A percentile compares a stretch with the other conserved stretches of the same genome.
Evolutionary conservation across 2,329 filamentous ascomycete genomes (phyloP).

Genomic region (Colletotrichum sublineola): DNA sequence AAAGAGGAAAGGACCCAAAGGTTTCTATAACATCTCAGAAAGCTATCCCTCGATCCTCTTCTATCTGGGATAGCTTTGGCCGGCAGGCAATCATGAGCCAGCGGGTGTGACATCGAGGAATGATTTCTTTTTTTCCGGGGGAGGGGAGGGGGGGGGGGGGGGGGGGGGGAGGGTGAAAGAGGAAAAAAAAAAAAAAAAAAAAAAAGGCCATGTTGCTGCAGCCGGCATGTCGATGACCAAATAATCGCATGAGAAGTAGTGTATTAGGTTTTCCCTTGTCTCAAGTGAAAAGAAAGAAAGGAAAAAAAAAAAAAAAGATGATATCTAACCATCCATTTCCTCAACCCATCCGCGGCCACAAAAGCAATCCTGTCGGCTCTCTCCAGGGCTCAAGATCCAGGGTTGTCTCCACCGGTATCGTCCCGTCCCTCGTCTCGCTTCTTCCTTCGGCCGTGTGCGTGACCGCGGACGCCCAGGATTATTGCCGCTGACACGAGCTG

Average conservation of each 20-base stretch:
- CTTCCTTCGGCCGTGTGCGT: conserved; percentile 8
- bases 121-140: conserved; percentile 25
- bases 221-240: conserved; percentile 19
- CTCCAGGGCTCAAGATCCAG: not conserved
- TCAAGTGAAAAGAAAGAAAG: conserved; percentile 9
- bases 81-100: not conserved
- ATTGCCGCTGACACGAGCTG: conserved; percentile 24
- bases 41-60: conserved; percentile 11
- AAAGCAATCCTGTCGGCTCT: conserved; percentile 27
- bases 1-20: conserved; percentile 15
- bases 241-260: conserved; percentile 13
- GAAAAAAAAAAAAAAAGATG: not conserved
- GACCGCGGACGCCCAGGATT: not conserved
- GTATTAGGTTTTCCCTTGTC: conserved; percentile 10
- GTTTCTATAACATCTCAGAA: conserved; percentile 22
- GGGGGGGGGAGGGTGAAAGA: no score
- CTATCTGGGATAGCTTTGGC: conserved; percentile 16
- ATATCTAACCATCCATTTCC: not conserved
- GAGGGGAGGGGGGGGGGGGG: not conserved
- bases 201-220: not conserved
- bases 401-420: not conserved
- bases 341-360: conserved; percentile 4
- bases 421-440: not conserved
- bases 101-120: conserved; percentile 5
- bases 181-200: not conserved